A percentile compares a stretch with the other conserved stretches of the same genome.
Evolutionary conservation across 2,329 filamentous ascomycete species (phyloP).

Genomic region (Tolypocladium paradoxum): DNA sequence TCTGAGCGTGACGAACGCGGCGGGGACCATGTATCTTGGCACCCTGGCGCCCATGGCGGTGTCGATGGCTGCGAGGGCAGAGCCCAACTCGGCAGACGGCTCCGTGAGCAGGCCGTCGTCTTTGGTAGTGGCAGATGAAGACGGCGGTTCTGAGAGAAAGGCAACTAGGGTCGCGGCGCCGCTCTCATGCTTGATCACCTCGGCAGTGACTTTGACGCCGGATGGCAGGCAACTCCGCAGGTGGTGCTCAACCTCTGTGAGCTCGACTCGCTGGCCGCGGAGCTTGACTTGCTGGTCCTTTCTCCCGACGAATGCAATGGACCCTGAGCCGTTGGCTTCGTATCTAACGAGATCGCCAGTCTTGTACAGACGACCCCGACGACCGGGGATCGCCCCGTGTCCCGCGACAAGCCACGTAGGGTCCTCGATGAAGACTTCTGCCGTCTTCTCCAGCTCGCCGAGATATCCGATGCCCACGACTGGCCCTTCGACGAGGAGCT

Average conservation of each 20-base stretch:
- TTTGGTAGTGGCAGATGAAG: slow-evolving; percentile 1
- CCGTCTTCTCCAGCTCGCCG: slow-evolving; percentile 45
- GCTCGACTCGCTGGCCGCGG: slow-evolving; percentile 53
- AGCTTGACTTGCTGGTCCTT: slow-evolving; percentile 61
- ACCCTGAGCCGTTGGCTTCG: slow-evolving; percentile 39
- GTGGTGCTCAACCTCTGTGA: slow-evolving; percentile 42
- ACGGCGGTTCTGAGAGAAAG: slow-evolving; percentile 25
- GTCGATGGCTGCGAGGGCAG: slow-evolving; percentile 20
- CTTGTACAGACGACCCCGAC: slow-evolving; percentile 40
- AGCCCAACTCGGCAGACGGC: slow-evolving; percentile 20
- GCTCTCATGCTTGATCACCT: slow-evolving; percentile 35
- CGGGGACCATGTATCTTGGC: slow-evolving; percentile 37
- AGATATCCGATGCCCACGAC: slow-evolving; percentile 54
- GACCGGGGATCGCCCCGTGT: slow-evolving; percentile 21
- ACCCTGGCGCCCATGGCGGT: slow-evolving; percentile 21
- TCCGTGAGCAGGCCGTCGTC: slow-evolving; percentile 12
- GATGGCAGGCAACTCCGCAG: slow-evolving; percentile 32
- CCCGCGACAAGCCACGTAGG: slow-evolving; percentile 39
- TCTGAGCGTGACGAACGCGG: slow-evolving; percentile 32
- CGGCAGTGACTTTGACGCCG: slow-evolving; percentile 32
- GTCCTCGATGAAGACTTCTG: slow-evolving; percentile 44
- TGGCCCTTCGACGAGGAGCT: slow-evolving; percentile 45
- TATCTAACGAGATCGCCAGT: slow-evolving; percentile 50
- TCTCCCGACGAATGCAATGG: slow-evolving; percentile 47
- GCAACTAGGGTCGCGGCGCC: slow-evolving; percentile 34